A percentile compares a stretch with the other conserved stretches of the same genome.
Evolutionary conservation across 2,329 filamentous ascomycete genomes (phyloP).

Genomic region (Colletotrichum lentis): DNA sequence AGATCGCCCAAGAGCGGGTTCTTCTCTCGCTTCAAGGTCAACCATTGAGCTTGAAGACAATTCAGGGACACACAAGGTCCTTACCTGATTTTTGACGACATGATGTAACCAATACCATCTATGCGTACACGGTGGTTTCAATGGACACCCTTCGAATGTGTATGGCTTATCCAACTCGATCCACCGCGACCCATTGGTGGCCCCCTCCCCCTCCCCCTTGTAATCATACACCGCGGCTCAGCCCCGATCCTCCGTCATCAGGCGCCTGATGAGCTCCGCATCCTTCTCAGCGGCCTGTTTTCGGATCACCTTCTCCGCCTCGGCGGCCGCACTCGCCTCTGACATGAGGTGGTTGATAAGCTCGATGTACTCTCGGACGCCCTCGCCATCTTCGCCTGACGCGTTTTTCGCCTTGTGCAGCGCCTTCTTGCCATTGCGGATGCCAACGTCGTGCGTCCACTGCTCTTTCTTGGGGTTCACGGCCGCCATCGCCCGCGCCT

Average conservation of each 20-base stretch:
- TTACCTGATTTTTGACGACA: conserved; percentile 12
- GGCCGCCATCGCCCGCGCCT: conserved; percentile 33
- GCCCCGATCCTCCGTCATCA: conserved; percentile 57
- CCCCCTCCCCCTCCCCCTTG: background rate
- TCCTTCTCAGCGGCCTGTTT: conserved; percentile 59
- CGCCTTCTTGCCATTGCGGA: conserved; percentile 63
- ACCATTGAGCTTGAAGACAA: conserved; percentile 14
- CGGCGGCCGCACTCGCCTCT: conserved; percentile 44
- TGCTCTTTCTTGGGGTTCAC: conserved; percentile 48
- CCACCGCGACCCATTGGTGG: background rate
- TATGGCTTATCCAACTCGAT: conserved; percentile 4
- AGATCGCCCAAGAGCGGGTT: conserved; percentile 49
- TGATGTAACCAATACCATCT: conserved; percentile 4
- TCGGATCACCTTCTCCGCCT: conserved; percentile 50
- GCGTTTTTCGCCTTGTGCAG: conserved; percentile 60
- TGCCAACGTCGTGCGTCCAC: conserved; percentile 68
- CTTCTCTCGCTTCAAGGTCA: conserved; percentile 54
- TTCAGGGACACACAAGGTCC: background rate
- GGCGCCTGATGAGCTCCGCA: conserved; percentile 57
- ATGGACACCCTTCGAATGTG: conserved; percentile 11
- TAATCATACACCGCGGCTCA: conserved; percentile 34
- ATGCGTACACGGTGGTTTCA: conserved; percentile 12
- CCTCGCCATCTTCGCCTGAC: conserved; percentile 65
- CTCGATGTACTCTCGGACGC: conserved; percentile 67
- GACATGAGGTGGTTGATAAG: conserved; percentile 61